Conservation (phyloP, 805 yeast species). For the Lachancea mirantina region DNA sequence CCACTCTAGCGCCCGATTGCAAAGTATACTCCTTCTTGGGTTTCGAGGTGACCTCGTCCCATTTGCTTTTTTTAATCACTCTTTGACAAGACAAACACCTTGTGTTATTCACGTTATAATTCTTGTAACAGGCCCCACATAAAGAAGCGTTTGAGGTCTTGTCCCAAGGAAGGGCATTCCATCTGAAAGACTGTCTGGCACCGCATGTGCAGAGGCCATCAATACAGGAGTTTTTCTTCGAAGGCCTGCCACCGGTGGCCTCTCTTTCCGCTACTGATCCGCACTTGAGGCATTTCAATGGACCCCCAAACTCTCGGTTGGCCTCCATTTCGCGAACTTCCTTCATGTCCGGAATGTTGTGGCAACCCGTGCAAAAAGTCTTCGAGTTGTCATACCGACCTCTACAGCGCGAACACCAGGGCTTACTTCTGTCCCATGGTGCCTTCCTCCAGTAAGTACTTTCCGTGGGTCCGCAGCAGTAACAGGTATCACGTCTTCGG, state of each 20-base stretch:
- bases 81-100: neutral
- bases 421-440: conserved; percentile 3
- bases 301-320: neutral
- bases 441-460: conserved; percentile 6
- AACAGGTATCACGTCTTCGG: neutral
- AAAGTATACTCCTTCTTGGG: neutral
- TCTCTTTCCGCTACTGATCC: neutral
- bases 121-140: neutral
- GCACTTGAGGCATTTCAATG: neutral
- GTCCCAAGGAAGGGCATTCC: neutral
- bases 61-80: no score
- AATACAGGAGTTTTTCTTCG: neutral
- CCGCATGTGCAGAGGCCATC: neutral
- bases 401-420: conserved; percentile 10
- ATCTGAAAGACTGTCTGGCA: neutral
- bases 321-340: neutral
- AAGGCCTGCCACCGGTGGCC: neutral
- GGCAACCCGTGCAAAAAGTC: conserved; percentile 7
- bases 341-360: conserved; percentile 3
- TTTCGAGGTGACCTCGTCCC: neutral
- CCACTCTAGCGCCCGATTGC: neutral
- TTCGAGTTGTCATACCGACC: conserved; percentile 7
- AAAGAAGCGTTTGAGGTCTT: neutral
- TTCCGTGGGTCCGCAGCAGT: neutral
- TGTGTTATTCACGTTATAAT: neutral